A percentile compares a stretch with the other conserved stretches of the same genome.
phyloP scores from a whole-genome alignment of 2,329 filamentous ascomycete genomes.

The Cladophialophora yegresii region DNA sequence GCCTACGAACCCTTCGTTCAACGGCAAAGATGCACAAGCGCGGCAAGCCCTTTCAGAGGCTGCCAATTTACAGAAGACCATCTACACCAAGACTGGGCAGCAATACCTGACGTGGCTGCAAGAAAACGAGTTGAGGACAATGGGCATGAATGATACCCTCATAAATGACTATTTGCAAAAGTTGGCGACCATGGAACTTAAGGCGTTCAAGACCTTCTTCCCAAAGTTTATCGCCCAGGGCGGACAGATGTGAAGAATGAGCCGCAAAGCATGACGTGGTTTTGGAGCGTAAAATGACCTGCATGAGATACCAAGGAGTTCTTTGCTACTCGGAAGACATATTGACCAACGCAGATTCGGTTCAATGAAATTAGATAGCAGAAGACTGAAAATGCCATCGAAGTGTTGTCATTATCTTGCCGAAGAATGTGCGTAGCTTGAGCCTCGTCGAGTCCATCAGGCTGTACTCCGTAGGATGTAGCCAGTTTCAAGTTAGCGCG shows the following conservation, averaged over 20 bases:
- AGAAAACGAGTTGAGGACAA: conserved; percentile 48
- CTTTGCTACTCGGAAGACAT: conserved; percentile 12
- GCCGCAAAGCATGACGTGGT: conserved; percentile 10
- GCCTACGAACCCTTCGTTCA: conserved; percentile 75
- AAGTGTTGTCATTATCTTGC: neutral
- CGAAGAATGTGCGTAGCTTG: neutral
- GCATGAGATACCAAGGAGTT: conserved; percentile 31
- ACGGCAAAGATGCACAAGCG: conserved; percentile 81
- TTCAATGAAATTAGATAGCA: conserved; percentile 10
- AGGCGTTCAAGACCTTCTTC: conserved; percentile 53
- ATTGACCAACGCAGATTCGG: neutral
- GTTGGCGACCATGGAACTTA: conserved; percentile 48
- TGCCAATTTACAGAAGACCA: conserved; percentile 79
- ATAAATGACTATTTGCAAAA: conserved; percentile 52
- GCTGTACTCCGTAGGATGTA: neutral
- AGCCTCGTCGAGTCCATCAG: neutral
- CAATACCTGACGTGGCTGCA: conserved; percentile 65
- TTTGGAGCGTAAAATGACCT: conserved; percentile 16
- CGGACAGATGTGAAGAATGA: conserved; percentile 29
- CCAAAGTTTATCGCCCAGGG: conserved; percentile 40
- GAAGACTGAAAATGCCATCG: neutral
- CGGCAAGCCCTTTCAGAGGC: conserved; percentile 87
- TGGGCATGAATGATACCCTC: conserved; percentile 52
- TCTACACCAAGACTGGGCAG: conserved; percentile 86
- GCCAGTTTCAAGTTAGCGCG: neutral